Evolutionary conservation across 2,329 filamentous ascomycete species (phyloP), one percentile per base, ranked within the genome.

Genomic region (Sarocladiaceae sp.): DNA sequence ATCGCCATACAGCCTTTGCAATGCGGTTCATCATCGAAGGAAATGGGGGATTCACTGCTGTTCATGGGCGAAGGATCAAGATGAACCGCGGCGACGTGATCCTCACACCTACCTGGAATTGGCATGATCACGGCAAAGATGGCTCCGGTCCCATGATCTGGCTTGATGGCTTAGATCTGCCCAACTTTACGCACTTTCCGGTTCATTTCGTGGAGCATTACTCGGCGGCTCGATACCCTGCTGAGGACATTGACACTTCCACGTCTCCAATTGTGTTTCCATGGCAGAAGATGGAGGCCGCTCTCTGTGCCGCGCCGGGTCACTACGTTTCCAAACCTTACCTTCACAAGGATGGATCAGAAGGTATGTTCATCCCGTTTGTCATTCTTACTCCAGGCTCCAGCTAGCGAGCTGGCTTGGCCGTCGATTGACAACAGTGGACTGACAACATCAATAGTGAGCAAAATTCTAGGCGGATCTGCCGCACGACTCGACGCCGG

Each of bases 21-120:
- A 69, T 75, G 65, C 70, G 77, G 12, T 81, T 79, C 62, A 76
- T 81, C 55, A 78, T 82, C 51, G 76, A 80, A 59, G 77, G 77
- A 3, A 59, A 69, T 4, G 73, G 73, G 2, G 77, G 77, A 3
- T 81, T 79, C 57, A 81, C 78, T 0, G 77, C 78, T 3, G 74
- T 81, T 0, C 71, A 78, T 15, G 77, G 78, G 10, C 58, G 62
- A 3, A 66, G 72, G n/a, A 73, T 81, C 25, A 56, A 61, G 3
- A 80, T 82, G 75, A 59, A 69, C 18, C 65, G 69, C 0, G 73
- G 78, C 17, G 78, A 81, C 57, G 75, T 81, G 2, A 77, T 82
- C 35, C 58, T 81, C 3, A 82, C 78, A 0, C 78, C 78, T 0
- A 74, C 71, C 0, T 80, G 77, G 77, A 75, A 79, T 58, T 80